Evolutionary conservation across 2,329 filamentous ascomycete genomes (phyloP).

Genomic region (Drechslera avenae): DNA sequence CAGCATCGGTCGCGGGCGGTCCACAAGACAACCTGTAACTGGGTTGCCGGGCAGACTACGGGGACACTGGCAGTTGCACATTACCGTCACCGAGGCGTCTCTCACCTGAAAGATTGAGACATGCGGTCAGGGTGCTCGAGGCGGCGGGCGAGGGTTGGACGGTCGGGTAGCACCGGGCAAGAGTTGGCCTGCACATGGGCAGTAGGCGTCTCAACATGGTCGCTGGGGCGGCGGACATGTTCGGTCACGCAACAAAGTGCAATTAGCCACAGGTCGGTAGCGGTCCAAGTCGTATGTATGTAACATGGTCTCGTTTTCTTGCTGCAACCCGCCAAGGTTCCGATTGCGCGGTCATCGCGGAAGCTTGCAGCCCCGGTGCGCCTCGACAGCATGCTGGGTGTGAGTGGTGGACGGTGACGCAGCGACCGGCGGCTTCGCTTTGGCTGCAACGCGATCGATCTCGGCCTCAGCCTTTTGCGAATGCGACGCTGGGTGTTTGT

Average conservation of each 20-base stretch:
- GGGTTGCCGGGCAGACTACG: slow-evolving; percentile 36
- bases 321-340: slow-evolving; percentile 37
- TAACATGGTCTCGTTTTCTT: slow-evolving; percentile 46
- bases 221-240: slow-evolving; percentile 39
- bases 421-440: slow-evolving; percentile 21
- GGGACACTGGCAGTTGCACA: slow-evolving; percentile 36
- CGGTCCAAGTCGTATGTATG: slow-evolving; percentile 30
- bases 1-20: slow-evolving; percentile 39
- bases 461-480: too few relatives aligned
- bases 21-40: slow-evolving; percentile 41
- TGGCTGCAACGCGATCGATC: background rate
- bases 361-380: slow-evolving; percentile 30
- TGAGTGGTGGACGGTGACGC: slow-evolving; percentile 30
- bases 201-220: slow-evolving; percentile 35
- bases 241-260: slow-evolving; percentile 37
- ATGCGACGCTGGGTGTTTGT: too few relatives aligned
- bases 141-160: slow-evolving; percentile 31
- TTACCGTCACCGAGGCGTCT: slow-evolving; percentile 40
- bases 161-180: slow-evolving; percentile 38
- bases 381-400: slow-evolving; percentile 19
- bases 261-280: slow-evolving; percentile 28
- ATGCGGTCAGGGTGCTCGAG: slow-evolving; percentile 35
- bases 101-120: slow-evolving; percentile 44
- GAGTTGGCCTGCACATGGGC: slow-evolving; percentile 34
- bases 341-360: slow-evolving; percentile 36